phyloP scores from a whole-genome alignment of 148 eudicot species.

The Rhododendron ferrugineum region DNA sequence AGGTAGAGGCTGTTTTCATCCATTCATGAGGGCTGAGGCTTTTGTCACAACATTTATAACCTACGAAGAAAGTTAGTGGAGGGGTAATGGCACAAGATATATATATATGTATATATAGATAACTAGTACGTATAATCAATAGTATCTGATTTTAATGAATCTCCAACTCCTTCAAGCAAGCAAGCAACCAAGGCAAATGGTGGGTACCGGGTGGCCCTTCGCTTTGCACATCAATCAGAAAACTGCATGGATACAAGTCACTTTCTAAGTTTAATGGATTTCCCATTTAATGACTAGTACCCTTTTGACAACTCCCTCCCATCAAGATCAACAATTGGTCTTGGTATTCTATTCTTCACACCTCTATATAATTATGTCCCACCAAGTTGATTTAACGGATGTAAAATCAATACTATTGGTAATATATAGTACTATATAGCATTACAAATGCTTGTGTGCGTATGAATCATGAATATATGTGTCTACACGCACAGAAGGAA shows the following conservation, averaged over 20 bases:
- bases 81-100: background rate
- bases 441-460: too few species aligned
- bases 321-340: background rate
- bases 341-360: background rate
- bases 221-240: background rate
- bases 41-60: background rate
- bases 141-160: background rate
- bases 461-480: too few species aligned
- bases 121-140: background rate
- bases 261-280: background rate
- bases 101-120: too few species aligned
- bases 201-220: background rate
- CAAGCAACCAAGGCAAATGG: background rate
- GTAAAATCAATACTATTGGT: background rate
- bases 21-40: constrained; percentile 1
- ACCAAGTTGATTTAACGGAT: too few species aligned
- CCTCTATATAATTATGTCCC: background rate
- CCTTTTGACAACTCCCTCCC: background rate
- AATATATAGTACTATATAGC: too few species aligned
- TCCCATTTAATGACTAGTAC: background rate
- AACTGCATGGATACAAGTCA: constrained; percentile 1
- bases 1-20: constrained; percentile 11
- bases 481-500: too few species aligned
- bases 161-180: background rate
- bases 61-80: background rate